Conservation (phyloP, 257 asterid genomes). For the Solanum lycopersicoides region DNA sequence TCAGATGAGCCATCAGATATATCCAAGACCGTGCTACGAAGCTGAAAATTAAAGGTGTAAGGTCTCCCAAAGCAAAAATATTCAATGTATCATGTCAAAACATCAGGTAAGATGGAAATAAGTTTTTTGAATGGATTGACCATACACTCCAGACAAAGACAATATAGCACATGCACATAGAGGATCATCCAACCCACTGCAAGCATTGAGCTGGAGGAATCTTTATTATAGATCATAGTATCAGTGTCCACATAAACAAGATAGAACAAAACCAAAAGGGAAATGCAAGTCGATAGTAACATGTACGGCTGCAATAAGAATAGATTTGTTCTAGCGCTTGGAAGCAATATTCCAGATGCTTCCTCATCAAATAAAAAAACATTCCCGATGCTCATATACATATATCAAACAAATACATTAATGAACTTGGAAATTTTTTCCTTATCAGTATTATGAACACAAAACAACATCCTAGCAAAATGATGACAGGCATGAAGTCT, state of each 20-base stretch:
- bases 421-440: background rate
- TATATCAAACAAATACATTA: background rate
- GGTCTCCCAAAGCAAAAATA: background rate
- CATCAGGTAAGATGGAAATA: background rate
- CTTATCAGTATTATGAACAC: background rate
- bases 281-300: background rate
- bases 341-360: background rate
- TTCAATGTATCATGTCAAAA: background rate
- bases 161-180: background rate
- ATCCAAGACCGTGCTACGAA: conserved; percentile 40
- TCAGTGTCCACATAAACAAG: background rate
- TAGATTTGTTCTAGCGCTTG: background rate
- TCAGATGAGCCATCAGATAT: conserved; percentile 37
- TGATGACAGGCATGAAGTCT: background rate
- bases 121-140: background rate
- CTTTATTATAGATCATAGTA: background rate
- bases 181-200: background rate
- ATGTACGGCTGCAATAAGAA: background rate
- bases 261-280: background rate
- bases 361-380: background rate
- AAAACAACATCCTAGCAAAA: background rate
- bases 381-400: background rate
- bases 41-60: conserved; percentile 41
- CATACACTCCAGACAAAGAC: background rate
- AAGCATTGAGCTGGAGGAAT: background rate